Evolutionary conservation across 1,284 basidiomycete genomes (phyloP).

Genomic region (Trichosporon faecale): DNA sequence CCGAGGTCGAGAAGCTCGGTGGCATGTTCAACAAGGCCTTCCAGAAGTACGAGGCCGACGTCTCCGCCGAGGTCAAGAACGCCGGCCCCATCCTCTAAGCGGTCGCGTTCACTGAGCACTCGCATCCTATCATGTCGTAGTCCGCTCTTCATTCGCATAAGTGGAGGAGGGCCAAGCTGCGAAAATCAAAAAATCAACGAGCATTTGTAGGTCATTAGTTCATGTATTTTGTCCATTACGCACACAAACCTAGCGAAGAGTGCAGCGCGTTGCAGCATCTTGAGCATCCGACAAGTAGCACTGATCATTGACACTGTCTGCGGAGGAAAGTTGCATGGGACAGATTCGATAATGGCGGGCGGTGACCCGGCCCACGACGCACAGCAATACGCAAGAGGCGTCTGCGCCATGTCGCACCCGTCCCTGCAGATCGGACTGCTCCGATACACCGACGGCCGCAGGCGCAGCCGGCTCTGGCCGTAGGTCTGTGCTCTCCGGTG

Average conservation of each 20-base stretch:
- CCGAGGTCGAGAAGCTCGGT: conserved; percentile 78
- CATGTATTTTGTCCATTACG: conserved; percentile 12
- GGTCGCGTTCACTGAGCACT: background rate
- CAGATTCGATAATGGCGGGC: too few species aligned
- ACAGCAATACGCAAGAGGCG: background rate
- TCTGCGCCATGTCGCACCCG: background rate
- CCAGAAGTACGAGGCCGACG: conserved; percentile 79
- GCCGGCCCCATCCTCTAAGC: conserved; percentile 62
- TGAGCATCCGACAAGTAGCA: too few species aligned
- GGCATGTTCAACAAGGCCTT: conserved; percentile 93
- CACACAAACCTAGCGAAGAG: background rate
- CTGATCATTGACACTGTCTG: background rate
- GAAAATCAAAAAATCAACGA: conserved; percentile 7
- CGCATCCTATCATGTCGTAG: background rate
- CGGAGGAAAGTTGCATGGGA: background rate
- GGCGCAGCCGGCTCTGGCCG: too few species aligned
- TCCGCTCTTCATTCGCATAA: conserved; percentile 14
- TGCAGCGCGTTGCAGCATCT: background rate
- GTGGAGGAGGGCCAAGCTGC: background rate
- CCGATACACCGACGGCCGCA: background rate
- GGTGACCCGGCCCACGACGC: background rate
- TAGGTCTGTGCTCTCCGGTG: too few species aligned
- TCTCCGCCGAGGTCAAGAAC: conserved; percentile 69
- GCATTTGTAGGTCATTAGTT: conserved; percentile 12
- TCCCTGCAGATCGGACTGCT: background rate